These are phyloP conservation scores for Corylus americana DNA, from an alignment of 306 rosid species.

Conservation along the genomic window DNA sequence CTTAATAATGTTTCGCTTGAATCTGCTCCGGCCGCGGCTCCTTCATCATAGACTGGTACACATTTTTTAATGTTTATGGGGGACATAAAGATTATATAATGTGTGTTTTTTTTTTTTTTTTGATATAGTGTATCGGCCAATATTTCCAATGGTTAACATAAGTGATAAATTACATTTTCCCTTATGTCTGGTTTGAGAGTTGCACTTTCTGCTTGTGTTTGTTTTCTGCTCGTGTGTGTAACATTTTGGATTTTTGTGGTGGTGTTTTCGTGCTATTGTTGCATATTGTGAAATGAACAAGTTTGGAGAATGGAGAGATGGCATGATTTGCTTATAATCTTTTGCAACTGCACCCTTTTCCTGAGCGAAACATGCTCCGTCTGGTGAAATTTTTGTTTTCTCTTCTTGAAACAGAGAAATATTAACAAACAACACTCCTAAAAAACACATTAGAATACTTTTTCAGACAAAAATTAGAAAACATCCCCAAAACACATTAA, in stretches of 20 bases:
- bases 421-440: too few species aligned
- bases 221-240: not conserved
- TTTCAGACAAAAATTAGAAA: too few species aligned
- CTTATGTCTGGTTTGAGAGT: not conserved
- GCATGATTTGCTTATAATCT: not conserved
- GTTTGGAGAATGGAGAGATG: not conserved
- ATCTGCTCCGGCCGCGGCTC: not conserved
- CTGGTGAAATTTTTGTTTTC: too few species aligned
- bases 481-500: too few species aligned
- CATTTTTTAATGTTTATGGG: not conserved
- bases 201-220: not conserved
- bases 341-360: too few species aligned
- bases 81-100: not conserved
- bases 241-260: not conserved
- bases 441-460: too few species aligned
- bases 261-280: not conserved
- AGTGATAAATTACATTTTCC: not conserved
- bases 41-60: constrained; percentile 22
- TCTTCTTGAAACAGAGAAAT: too few species aligned
- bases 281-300: not conserved
- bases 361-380: too few species aligned
- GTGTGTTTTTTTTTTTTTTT: not conserved
- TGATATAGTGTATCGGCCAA: not conserved
- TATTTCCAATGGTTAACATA: not conserved
- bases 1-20: constrained; percentile 69